Percentiles rank a stretch among this genome's conserved stretches.
phyloP scores from a whole-genome alignment of 2,329 filamentous ascomycete genomes.

The Ophiostoma fasciatum region DNA sequence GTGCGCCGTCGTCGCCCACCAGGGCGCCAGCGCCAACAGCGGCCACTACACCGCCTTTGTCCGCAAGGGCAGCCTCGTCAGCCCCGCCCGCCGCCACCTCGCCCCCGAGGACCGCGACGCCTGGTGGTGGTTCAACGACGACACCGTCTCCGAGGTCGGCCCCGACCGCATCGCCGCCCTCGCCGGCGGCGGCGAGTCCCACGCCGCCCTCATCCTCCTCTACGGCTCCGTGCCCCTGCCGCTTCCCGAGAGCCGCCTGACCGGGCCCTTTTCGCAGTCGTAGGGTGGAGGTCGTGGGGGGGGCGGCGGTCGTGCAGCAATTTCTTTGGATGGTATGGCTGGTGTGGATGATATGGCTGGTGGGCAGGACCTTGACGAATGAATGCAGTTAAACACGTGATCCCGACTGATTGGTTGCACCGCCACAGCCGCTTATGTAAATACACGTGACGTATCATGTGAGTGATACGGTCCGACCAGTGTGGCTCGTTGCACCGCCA shows the following conservation, averaged over 20 bases:
- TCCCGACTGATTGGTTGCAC: too few relatives aligned
- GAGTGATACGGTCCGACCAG: too few relatives aligned
- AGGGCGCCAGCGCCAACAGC: slow-evolving; percentile 91
- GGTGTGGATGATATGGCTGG: too few relatives aligned
- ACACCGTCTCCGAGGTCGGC: slow-evolving; percentile 87
- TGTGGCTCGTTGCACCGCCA: too few relatives aligned
- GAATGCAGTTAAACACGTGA: too few relatives aligned
- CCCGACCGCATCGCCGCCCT: slow-evolving; percentile 82
- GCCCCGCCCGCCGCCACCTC: slow-evolving; percentile 61
- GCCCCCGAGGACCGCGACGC: slow-evolving; percentile 75
- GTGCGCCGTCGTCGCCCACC: slow-evolving; percentile 85
- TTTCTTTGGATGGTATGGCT: too few relatives aligned
- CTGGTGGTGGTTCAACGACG: slow-evolving; percentile 99
- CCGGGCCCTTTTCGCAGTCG: slow-evolving; percentile 9
- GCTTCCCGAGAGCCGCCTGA: slow-evolving; percentile 25
- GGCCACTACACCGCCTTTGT: slow-evolving; percentile 97
- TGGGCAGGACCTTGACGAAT: too few relatives aligned
- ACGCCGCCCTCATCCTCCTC: slow-evolving; percentile 67
- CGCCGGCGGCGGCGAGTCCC: slow-evolving; percentile 75
- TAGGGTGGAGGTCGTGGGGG: too few relatives aligned
- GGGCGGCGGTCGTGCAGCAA: too few relatives aligned
- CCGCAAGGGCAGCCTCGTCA: slow-evolving; percentile 68
- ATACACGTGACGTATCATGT: too few relatives aligned
- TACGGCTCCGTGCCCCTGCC: slow-evolving; percentile 63
- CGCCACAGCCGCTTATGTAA: too few relatives aligned